These are phyloP conservation scores for Candida gorgasii DNA, from an alignment of 805 yeast species.

Conservation along the genomic window DNA sequence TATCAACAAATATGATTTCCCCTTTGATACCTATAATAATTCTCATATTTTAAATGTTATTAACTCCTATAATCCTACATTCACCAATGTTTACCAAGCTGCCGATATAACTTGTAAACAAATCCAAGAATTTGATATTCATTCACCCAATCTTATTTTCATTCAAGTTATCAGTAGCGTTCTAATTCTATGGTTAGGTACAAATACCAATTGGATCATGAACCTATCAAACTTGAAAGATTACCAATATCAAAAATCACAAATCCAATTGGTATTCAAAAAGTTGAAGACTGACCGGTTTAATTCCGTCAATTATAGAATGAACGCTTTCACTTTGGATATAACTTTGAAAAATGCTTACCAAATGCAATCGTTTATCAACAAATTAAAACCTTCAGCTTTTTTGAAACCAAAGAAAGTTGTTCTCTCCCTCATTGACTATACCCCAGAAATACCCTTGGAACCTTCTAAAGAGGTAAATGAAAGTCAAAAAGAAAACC, in stretches of 20 bases:
- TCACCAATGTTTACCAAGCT: conserved; percentile 11
- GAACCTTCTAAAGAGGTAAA: not conserved
- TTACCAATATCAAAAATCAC: not conserved
- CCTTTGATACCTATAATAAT: not conserved
- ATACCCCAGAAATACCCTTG: not conserved
- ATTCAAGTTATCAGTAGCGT: conserved; percentile 12
- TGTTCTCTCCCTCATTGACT: conserved; percentile 2
- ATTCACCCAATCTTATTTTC: conserved; percentile 8
- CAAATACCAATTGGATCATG: not conserved
- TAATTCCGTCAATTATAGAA: conserved; percentile 9
- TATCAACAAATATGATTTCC: conserved; percentile 5
- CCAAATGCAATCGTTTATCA: conserved; percentile 4
- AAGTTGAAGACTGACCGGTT: conserved; percentile 9
- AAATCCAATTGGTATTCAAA: conserved; percentile 8
- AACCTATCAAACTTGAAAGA: conserved; percentile 10
- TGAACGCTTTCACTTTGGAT: conserved; percentile 10
- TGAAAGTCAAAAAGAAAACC: not conserved
- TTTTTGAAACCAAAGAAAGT: conserved; percentile 5
- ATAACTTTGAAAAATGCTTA: conserved; percentile 6
- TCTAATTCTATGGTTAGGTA: conserved; percentile 12
- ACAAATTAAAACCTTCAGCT: not conserved
- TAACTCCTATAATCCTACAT: conserved; percentile 1
- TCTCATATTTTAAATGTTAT: not conserved
- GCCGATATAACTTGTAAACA: conserved; percentile 1
- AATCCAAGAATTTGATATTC: conserved; percentile 5